Evolutionary conservation across 192 early-diverging fungal species (phyloP).

Genomic region (Diversispora eburnea): DNA sequence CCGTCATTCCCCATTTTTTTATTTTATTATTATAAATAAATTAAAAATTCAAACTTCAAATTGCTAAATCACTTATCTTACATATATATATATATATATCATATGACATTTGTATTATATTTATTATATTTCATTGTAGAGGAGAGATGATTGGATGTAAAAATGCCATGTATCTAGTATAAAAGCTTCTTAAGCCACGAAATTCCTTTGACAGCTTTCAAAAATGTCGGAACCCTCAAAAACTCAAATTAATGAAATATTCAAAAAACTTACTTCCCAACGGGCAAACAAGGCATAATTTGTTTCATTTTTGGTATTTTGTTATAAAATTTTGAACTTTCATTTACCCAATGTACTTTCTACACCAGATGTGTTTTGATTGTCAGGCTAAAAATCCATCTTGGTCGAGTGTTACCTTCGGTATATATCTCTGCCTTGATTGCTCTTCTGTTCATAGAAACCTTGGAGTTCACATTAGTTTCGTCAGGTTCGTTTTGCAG

Average conservation of each 20-base stretch:
- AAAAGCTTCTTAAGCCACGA: too few species aligned
- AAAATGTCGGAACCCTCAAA: constrained; percentile 48
- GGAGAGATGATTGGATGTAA: too few species aligned
- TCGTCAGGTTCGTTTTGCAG: constrained; percentile 71
- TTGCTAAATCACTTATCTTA: too few species aligned
- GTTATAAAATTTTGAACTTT: neutral
- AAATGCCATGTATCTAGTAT: too few species aligned
- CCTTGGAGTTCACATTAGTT: constrained; percentile 95
- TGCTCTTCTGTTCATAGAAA: constrained; percentile 95
- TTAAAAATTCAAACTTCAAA: too few species aligned
- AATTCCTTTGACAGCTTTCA: too few species aligned
- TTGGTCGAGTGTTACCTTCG: constrained; percentile 92
- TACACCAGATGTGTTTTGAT: constrained; percentile 82
- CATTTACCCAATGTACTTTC: too few species aligned
- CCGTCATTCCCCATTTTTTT: constrained; percentile 74
- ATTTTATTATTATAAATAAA: neutral
- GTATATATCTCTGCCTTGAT: constrained; percentile 93
- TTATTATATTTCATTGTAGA: too few species aligned
- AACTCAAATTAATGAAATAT: constrained; percentile 57
- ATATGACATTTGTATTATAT: too few species aligned
- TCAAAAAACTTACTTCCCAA: constrained; percentile 61
- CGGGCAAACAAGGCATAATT: constrained; percentile 60
- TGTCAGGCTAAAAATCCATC: constrained; percentile 92
- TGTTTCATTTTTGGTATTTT: neutral
- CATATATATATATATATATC: too few species aligned